Percentiles rank a stretch among this genome's conserved stretches.
Conservation (phyloP, 2,329 filamentous ascomycete species). For the Clonostachys rosea region DNA sequence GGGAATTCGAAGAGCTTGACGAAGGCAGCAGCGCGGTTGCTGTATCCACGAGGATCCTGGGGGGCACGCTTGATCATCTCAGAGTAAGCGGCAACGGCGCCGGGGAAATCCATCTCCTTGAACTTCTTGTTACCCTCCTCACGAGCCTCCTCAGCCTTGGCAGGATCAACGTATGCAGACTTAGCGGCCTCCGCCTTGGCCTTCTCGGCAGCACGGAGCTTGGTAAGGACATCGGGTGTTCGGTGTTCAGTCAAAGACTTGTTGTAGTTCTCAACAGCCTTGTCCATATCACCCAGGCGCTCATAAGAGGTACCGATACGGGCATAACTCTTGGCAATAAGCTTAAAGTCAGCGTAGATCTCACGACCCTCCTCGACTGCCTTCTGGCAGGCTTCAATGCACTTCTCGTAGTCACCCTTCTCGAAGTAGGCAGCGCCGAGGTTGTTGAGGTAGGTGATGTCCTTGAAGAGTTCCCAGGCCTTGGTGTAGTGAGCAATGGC, state of each 20-base stretch:
- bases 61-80: constrained; percentile 98
- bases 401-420: constrained; percentile 87
- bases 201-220: constrained; percentile 88
- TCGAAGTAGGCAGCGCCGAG: constrained; percentile 91
- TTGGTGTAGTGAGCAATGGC: constrained; percentile 93
- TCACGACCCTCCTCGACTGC: constrained; percentile 87
- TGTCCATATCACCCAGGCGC: constrained; percentile 73
- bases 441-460: constrained; percentile 98
- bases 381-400: constrained; percentile 81
- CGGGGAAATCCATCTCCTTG: constrained; percentile 94
- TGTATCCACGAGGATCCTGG: constrained; percentile 89
- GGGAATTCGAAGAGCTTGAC: constrained; percentile 97
- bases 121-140: constrained; percentile 95
- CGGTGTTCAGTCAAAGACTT: constrained; percentile 95
- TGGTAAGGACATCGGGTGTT: constrained; percentile 87
- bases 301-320: constrained; percentile 94
- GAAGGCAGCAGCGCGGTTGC: constrained; percentile 93
- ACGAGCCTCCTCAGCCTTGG: constrained; percentile 90
- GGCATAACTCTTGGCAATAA: constrained; percentile 96
- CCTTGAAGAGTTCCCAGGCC: constrained; percentile 91
- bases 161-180: constrained; percentile 81
- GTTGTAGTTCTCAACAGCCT: constrained; percentile 86
- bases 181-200: constrained; percentile 72
- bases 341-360: constrained; percentile 94
- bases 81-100: constrained; percentile 85